Evolutionary conservation across 192 early-diverging fungal species (phyloP), one percentile per base, ranked within the genome.

Genomic region (Backusella parvicylindrica): DNA sequence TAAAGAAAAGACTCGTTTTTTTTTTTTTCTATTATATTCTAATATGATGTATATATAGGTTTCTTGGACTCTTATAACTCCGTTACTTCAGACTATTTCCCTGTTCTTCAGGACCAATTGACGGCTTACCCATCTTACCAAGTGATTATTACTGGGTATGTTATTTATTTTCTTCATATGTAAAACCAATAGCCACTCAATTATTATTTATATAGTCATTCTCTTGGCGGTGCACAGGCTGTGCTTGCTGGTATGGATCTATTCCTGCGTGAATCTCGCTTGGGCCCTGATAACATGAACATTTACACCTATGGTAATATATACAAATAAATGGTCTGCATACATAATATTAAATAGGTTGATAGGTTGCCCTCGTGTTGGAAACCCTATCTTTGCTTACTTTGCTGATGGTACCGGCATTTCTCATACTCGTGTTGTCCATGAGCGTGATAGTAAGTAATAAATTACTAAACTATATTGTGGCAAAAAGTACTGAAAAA

Each of bases 201-300:
- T 47, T 47, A 47, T 18, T 47, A 47, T 47, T 47, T n/a, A 5
- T 13, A 11, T 28, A 77, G 80, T 18, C 80, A 81, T 33, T 77
- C 76, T 0, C 76, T 81, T 40, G 80, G 80, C 18, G 80, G 68
- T 74, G 75, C 80, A 15, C 18, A 69, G 6, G 75, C 80, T 32
- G 31, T 69, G 1, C 30, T 81, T 37, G 68, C 75, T 36, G 69
- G 68, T 8, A 47, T 81, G 64, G 80, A 81, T 68, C 69, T 81
- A 6, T 77, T 74, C 40, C 68, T 75, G 16, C 74, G 74, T 6
- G 43, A 72, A 9, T 2, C 30, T 16, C 30, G 56, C 2, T 37
- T 79, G 12, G 75, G 32, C n/a, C 41, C 68, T 21, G 21, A 23
- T 15, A 79, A 79, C n/a, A 23, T 79, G 18, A 35, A 11, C 26